Conservation (phyloP, 106 monocot species). For the Acanthochlamys bracteata region DNA sequence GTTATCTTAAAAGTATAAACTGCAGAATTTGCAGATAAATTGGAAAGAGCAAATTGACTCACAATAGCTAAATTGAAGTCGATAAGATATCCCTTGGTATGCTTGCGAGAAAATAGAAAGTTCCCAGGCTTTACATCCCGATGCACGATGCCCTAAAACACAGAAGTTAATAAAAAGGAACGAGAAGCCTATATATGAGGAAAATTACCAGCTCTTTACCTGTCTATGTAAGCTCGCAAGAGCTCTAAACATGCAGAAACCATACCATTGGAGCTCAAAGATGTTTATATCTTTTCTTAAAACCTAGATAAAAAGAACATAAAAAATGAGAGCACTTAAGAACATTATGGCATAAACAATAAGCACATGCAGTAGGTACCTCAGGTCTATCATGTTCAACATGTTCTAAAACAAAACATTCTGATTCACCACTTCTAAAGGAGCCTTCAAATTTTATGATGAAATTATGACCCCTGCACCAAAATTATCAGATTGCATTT, state of each 20-base stretch:
- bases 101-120: constrained; percentile 76
- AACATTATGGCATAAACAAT: neutral
- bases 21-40: neutral
- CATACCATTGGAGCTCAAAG: constrained; percentile 82
- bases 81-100: constrained; percentile 88
- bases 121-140: constrained; percentile 97
- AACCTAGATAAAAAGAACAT: constrained; percentile 23
- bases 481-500: no score
- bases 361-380: constrained; percentile 25
- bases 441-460: constrained; percentile 85
- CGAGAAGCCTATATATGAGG: no score
- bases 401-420: constrained; percentile 92
- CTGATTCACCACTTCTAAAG: constrained; percentile 51
- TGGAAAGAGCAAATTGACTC: constrained; percentile 17
- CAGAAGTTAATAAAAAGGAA: neutral
- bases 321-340: neutral
- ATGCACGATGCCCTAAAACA: constrained; percentile 67
- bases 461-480: constrained; percentile 78
- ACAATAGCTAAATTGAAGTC: constrained; percentile 95
- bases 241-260: constrained; percentile 86
- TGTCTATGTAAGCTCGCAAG: constrained; percentile 91
- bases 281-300: constrained; percentile 74
- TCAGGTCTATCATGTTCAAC: constrained; percentile 96
- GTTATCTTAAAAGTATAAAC: neutral
- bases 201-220: constrained; percentile 21